Percentiles rank a stretch among this genome's conserved stretches.
phyloP scores from a whole-genome alignment of 441 rosid species.

The Brassica balearica region DNA sequence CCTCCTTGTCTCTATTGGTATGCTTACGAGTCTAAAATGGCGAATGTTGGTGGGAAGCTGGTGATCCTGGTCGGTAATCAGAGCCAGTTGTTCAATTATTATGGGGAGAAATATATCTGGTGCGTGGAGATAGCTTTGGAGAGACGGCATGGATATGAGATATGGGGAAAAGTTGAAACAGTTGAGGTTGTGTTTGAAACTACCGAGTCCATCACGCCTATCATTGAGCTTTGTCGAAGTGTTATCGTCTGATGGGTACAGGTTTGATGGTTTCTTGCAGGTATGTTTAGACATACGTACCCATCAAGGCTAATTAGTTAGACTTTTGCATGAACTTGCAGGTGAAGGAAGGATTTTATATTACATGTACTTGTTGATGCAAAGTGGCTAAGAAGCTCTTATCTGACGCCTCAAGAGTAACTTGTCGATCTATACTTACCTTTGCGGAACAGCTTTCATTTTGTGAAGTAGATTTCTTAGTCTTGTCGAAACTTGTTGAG shows the following conservation, averaged over 20 bases:
- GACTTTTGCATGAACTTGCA: not conserved
- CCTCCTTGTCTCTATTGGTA: not conserved
- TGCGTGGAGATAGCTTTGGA: constrained; percentile 9
- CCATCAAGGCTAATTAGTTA: not conserved
- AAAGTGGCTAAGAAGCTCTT: not conserved
- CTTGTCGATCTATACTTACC: not conserved
- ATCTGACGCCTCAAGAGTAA: not conserved
- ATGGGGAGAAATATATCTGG: not conserved
- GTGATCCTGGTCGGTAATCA: constrained; percentile 12
- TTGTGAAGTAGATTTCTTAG: not conserved
- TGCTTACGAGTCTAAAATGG: not conserved
- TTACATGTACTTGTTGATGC: not conserved
- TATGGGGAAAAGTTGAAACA: constrained; percentile 16
- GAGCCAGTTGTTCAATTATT: not conserved
- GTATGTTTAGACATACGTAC: not conserved
- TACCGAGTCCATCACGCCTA: not conserved
- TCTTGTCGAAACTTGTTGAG: too few species aligned
- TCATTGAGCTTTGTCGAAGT: not conserved
- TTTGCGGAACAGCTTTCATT: not conserved
- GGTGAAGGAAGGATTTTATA: not conserved
- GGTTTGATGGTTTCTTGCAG: not conserved
- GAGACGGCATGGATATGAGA: not conserved
- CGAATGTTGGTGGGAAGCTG: constrained; percentile 14
- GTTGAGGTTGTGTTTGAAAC: not conserved
- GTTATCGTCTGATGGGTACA: not conserved